These are phyloP conservation scores for Annulohypoxylon truncatum DNA, from an alignment of 2,329 filamentous ascomycete genomes.

Conservation along the genomic window DNA sequence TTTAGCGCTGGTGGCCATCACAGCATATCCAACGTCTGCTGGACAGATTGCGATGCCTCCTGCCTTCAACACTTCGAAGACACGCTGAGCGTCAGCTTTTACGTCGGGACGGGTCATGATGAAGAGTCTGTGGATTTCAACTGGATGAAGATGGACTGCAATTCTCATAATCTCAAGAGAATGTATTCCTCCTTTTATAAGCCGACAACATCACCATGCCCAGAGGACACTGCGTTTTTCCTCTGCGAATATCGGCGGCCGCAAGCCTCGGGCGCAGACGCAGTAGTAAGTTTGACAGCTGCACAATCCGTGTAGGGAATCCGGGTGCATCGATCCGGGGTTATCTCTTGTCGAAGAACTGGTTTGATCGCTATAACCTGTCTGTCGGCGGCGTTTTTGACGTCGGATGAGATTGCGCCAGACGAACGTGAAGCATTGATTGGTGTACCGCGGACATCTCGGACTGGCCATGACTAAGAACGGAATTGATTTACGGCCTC, in stretches of 20 bases:
- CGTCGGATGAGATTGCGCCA: background rate
- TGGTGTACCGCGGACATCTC: background rate
- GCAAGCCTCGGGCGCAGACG: background rate
- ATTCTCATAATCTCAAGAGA: background rate
- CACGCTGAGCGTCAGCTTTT: conserved; percentile 2
- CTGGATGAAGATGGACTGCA: background rate
- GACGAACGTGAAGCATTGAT: background rate
- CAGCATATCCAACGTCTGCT: conserved; percentile 9
- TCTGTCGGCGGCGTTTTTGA: background rate
- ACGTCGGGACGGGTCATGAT: conserved; percentile 4
- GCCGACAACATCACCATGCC: background rate
- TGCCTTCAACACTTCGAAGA: conserved; percentile 5
- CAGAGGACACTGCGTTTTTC: background rate
- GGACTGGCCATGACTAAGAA: background rate
- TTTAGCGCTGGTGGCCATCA: conserved; percentile 2
- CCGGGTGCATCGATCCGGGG: background rate
- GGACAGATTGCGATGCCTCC: conserved; percentile 17
- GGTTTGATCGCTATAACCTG: background rate
- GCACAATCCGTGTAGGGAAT: background rate
- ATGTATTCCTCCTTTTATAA: background rate
- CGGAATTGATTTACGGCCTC: background rate
- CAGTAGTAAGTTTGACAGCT: background rate
- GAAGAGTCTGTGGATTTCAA: background rate
- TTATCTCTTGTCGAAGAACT: background rate
- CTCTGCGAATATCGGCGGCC: background rate